These are phyloP conservation scores for Fusarium penzigii DNA, from an alignment of 2,329 filamentous ascomycete species.

Conservation along the genomic window DNA sequence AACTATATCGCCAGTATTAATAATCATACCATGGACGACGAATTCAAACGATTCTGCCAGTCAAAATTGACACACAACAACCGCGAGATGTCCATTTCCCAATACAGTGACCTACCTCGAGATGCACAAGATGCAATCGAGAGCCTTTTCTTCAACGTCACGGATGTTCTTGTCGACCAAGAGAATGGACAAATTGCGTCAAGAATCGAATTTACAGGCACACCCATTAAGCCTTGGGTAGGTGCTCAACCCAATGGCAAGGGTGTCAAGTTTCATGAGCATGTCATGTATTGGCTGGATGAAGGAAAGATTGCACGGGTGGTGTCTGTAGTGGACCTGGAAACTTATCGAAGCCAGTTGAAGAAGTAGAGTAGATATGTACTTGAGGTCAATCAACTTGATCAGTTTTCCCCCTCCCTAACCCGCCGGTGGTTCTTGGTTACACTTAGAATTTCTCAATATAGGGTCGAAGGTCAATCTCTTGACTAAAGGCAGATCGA, in stretches of 20 bases:
- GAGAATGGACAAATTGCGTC: constrained; percentile 1
- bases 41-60: constrained; percentile 2
- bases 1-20: constrained; percentile 16
- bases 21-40: constrained; percentile 5
- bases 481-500: constrained; percentile 76
- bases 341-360: constrained; percentile 6
- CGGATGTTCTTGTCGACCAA: constrained; percentile 4
- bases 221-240: constrained; percentile 1
- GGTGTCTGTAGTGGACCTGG: constrained; percentile 18
- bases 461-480: constrained; percentile 78
- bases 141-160: constrained; percentile 6
- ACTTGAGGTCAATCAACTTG: background rate
- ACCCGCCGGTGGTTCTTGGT: background rate
- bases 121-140: constrained; percentile 7
- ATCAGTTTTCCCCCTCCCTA: background rate
- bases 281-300: constrained; percentile 21
- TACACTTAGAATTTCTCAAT: constrained; percentile 73
- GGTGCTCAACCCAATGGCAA: constrained; percentile 2
- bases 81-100: background rate
- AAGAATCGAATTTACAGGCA: constrained; percentile 11
- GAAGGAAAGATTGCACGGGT: constrained; percentile 11
- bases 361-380: background rate
- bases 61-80: constrained; percentile 3
- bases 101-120: constrained; percentile 14
- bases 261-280: constrained; percentile 14